Conservation (phyloP, 495 filamentous ascomycete genomes). For the Aspergillus taichungensis region DNA sequence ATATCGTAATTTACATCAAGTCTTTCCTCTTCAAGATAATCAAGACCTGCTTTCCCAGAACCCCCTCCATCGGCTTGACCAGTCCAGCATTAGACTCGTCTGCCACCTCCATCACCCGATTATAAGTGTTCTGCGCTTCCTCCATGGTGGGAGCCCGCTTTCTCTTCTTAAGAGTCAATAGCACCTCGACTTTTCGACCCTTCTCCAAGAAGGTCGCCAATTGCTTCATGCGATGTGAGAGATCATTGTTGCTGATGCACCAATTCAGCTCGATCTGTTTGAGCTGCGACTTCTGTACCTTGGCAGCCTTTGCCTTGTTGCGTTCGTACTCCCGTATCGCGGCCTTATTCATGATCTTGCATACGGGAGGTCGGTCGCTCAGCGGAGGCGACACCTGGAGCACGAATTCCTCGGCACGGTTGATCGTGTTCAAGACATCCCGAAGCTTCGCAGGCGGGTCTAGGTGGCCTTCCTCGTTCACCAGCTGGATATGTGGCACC, state of each 20-base stretch:
- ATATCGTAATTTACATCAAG: background rate
- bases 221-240: constrained; percentile 50
- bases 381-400: constrained; percentile 43
- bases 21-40: constrained; percentile 31
- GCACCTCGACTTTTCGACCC: constrained; percentile 53
- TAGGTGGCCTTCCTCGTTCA: constrained; percentile 40
- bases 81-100: constrained; percentile 29
- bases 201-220: constrained; percentile 54
- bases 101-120: constrained; percentile 26
- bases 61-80: constrained; percentile 34
- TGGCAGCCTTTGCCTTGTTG: constrained; percentile 31
- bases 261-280: constrained; percentile 83
- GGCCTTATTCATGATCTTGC: constrained; percentile 53
- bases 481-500: constrained; percentile 43
- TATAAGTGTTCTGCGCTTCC: constrained; percentile 35
- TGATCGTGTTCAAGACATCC: constrained; percentile 38
- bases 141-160: constrained; percentile 34
- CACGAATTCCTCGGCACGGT: constrained; percentile 44
- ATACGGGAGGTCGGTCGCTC: constrained; percentile 41
- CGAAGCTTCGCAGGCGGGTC: constrained; percentile 31
- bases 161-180: constrained; percentile 41
- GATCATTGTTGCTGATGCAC: constrained; percentile 63
- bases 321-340: constrained; percentile 31
- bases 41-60: constrained; percentile 31
- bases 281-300: constrained; percentile 17